Conservation (phyloP, 2,329 filamentous ascomycete genomes). For the Thelonectria olida region DNA sequence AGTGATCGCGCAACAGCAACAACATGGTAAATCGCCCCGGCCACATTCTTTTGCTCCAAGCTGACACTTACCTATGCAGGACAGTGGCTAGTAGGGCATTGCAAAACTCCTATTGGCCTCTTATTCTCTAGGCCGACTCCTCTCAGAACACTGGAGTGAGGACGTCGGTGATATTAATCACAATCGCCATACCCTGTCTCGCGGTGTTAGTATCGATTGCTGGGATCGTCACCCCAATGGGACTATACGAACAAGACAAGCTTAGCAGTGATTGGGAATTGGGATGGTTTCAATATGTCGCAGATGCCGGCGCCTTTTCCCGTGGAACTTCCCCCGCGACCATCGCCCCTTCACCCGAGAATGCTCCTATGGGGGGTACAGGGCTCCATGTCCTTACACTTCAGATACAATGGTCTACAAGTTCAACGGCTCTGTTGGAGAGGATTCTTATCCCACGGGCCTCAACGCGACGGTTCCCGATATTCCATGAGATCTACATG, state of each 20-base stretch:
- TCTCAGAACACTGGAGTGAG: slow-evolving; percentile 44
- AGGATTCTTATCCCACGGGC: slow-evolving; percentile 8
- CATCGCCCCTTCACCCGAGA: slow-evolving; percentile 22
- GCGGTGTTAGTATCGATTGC: slow-evolving; percentile 49
- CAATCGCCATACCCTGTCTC: slow-evolving; percentile 36
- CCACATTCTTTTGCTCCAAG: not conserved
- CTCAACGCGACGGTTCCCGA: slow-evolving; percentile 40
- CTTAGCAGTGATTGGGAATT: not conserved
- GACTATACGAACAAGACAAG: slow-evolving; percentile 50
- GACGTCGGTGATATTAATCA: slow-evolving; percentile 22
- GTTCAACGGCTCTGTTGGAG: slow-evolving; percentile 23
- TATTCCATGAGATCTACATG: slow-evolving; percentile 30
- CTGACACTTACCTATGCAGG: slow-evolving; percentile 17
- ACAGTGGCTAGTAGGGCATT: slow-evolving; percentile 37
- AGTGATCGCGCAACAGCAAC: slow-evolving; percentile 47
- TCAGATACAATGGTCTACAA: slow-evolving; percentile 24
- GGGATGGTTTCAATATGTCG: slow-evolving; percentile 47
- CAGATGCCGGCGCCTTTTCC: slow-evolving; percentile 49
- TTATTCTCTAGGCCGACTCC: slow-evolving; percentile 50
- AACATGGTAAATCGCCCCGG: slow-evolving; percentile 44
- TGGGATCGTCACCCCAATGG: slow-evolving; percentile 56
- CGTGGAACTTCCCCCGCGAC: slow-evolving; percentile 49
- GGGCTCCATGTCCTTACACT: slow-evolving; percentile 39
- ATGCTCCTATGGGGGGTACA: slow-evolving; percentile 37
- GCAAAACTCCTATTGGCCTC: slow-evolving; percentile 53